phyloP scores from a whole-genome alignment of 2,329 filamentous ascomycete genomes.

The Sarocladium oryzae region DNA sequence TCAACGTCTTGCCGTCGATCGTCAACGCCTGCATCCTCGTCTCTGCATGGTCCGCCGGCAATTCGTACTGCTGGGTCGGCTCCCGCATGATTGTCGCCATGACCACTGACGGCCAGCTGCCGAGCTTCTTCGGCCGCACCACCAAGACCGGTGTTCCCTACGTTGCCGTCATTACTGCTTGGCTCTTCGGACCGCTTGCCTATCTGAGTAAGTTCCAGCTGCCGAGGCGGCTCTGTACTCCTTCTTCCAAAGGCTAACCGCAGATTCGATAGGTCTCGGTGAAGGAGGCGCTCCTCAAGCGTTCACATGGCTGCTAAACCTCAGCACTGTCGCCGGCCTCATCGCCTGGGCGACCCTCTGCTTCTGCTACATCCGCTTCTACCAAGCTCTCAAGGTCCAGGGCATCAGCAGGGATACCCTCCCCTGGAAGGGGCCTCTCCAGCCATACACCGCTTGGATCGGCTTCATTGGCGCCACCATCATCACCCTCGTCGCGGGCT shows the following conservation, averaged over 20 bases:
- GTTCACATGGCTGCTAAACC: conserved; percentile 66
- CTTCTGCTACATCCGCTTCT: conserved; percentile 54
- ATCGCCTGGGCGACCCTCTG: conserved; percentile 55
- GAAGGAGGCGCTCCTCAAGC: background rate
- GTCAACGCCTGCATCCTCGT: conserved; percentile 68
- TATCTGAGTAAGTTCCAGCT: conserved; percentile 41
- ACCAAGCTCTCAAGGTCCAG: conserved; percentile 46
- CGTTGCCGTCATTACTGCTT: conserved; percentile 45
- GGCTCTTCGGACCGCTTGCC: conserved; percentile 56
- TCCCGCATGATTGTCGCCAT: conserved; percentile 68
- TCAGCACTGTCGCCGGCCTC: conserved; percentile 56
- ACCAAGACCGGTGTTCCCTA: conserved; percentile 65
- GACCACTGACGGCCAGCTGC: conserved; percentile 64
- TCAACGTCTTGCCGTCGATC: conserved; percentile 57
- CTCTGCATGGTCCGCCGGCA: conserved; percentile 71
- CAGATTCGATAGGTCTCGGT: background rate
- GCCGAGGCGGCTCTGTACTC: no score
- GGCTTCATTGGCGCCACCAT: conserved; percentile 48
- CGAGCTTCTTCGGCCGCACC: conserved; percentile 63
- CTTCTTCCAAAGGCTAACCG: no score
- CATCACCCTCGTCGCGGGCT: conserved; percentile 61
- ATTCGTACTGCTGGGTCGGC: conserved; percentile 72
- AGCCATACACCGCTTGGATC: conserved; percentile 55
- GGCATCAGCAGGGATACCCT: conserved; percentile 38
- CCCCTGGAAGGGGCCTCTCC: conserved; percentile 38